Evolutionary conservation across 306 rosid genomes (phyloP), one percentile per base, ranked within the genome.

Genomic region (Luffa aegyptiaca): DNA sequence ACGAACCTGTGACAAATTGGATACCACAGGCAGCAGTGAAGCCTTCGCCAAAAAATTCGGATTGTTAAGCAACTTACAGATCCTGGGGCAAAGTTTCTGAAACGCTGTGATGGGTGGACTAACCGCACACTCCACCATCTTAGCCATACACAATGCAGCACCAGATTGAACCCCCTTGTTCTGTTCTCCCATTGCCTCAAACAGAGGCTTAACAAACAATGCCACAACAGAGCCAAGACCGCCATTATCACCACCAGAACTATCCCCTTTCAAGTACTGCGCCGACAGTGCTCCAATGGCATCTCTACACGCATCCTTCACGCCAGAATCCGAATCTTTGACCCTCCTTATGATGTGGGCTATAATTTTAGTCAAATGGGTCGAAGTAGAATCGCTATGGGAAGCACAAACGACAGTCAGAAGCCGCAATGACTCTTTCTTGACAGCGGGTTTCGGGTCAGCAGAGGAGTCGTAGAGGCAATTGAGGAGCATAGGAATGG

Each of bases 121-220:
- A 0, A 81, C 74, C 2, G 93, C 91, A 14, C 93, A 81, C 26
- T 93, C 98, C 66, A 96, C 96, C 88, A 93, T 87, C 85, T 90
- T 93, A 2, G 96, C 94, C 93, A 96, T 84, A 74, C 99, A 93
- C 81, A 83, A 35, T 4, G 99, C 98, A 1, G 99, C 99, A 59
- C 97, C 98, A 12, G 91, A 88, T 80, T 96, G 99, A 62, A 91
- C 96, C 16, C 73, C 89, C 55, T 93, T 96, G 85, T 86, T 91
- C 88, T 93, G 98, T 83, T 96, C 99, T 33, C 88, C 90, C 99
- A 96, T 96, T 0, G 98, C 96, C 87, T 96, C 99, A 76, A 91
- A 91, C 84, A 96, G 59, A 10, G 99, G 99, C 89, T 86, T 90
- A 84, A 90, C 97, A 79, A 96, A 96, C 87, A 96, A 61, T 3